These are phyloP conservation scores for Arthrobotrys megalospora DNA, from an alignment of 2,329 filamentous ascomycete genomes.

Conservation along the genomic window DNA sequence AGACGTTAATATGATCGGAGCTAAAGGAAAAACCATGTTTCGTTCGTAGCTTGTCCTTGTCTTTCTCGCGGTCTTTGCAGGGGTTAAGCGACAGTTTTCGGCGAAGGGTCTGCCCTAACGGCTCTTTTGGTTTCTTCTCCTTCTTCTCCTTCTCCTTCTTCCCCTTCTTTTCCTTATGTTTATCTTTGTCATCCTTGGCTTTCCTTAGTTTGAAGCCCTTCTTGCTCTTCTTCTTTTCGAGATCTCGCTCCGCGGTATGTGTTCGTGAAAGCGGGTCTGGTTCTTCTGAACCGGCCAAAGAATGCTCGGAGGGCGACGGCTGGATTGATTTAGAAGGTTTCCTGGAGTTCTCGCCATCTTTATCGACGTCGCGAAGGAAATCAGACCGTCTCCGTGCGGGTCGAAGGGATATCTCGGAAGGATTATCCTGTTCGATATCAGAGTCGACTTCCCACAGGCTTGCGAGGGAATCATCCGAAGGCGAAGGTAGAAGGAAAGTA, in stretches of 20 bases:
- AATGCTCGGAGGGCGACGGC: background rate
- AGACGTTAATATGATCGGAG: slow-evolving; percentile 40
- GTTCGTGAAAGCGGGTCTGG: background rate
- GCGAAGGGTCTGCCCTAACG: slow-evolving; percentile 23
- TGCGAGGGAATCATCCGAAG: slow-evolving; percentile 34
- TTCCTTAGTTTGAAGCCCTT: slow-evolving; percentile 6
- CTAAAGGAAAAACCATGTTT: slow-evolving; percentile 39
- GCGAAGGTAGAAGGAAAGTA: slow-evolving; percentile 38
- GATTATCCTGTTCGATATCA: slow-evolving; percentile 19
- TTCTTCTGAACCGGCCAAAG: slow-evolving; percentile 1
- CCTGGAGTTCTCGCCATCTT: slow-evolving; percentile 35
- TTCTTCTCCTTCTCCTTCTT: slow-evolving; percentile 4
- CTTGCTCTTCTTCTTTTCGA: slow-evolving; percentile 11
- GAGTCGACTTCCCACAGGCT: slow-evolving; percentile 40
- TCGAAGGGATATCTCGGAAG: slow-evolving; percentile 20
- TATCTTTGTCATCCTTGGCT: background rate
- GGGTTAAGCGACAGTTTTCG: slow-evolving; percentile 40
- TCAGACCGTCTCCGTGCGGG: background rate
- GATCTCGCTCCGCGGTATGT: slow-evolving; percentile 12
- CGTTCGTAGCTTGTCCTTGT: background rate
- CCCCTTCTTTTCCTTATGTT: background rate
- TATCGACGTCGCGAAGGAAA: background rate
- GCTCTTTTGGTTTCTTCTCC: slow-evolving; percentile 6
- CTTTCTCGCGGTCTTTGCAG: slow-evolving; percentile 8
- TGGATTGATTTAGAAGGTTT: background rate